Percentiles rank a stretch among this genome's conserved stretches.
Conservation (phyloP, 1,284 basidiomycete species). For the Trichosporon sp. region DNA sequence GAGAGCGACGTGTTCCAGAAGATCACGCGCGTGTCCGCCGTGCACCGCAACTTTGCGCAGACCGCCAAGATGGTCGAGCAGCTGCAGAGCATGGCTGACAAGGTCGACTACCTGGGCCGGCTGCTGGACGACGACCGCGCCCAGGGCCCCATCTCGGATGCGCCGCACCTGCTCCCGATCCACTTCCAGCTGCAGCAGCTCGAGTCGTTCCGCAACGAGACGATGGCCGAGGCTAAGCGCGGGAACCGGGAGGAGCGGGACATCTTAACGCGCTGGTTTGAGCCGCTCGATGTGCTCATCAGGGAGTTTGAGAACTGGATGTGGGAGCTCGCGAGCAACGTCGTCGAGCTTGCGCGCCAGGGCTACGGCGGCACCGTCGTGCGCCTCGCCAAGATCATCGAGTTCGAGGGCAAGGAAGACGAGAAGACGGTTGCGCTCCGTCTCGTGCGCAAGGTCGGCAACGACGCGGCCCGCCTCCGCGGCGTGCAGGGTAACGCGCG, state of each 20-base stretch:
- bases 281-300: constrained; percentile 77
- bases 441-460: constrained; percentile 85
- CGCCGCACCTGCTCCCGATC: constrained; percentile 79
- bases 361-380: constrained; percentile 82
- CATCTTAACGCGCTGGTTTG: constrained; percentile 75
- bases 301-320: constrained; percentile 84
- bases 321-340: constrained; percentile 67
- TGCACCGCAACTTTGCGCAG: constrained; percentile 90
- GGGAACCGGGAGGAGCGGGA: constrained; percentile 58
- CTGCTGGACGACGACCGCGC: constrained; percentile 69
- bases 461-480: constrained; percentile 82
- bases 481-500: constrained; percentile 90
- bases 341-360: constrained; percentile 74
- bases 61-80: constrained; percentile 94
- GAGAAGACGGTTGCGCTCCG: constrained; percentile 90
- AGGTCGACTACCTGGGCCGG: constrained; percentile 71
- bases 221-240: constrained; percentile 87
- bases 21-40: constrained; percentile 86
- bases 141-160: constrained; percentile 67
- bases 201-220: constrained; percentile 88
- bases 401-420: constrained; percentile 87
- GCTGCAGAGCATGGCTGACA: constrained; percentile 79
- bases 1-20: constrained; percentile 67
- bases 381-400: constrained; percentile 86
- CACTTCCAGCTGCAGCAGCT: constrained; percentile 87